Conservation (phyloP, 306 rosid species). For the Parietaria judaica region DNA sequence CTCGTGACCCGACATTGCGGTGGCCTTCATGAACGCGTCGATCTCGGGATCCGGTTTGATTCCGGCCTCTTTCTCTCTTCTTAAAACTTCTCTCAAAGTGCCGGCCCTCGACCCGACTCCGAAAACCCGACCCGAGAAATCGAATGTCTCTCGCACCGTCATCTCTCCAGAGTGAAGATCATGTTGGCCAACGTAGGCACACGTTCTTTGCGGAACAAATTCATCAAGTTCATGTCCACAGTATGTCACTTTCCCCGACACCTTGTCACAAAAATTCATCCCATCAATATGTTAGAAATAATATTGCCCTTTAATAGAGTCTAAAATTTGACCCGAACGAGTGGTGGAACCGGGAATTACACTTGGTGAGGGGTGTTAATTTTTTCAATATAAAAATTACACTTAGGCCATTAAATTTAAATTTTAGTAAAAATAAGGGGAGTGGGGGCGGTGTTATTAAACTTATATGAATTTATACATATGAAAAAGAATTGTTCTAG, state of each 20-base stretch:
- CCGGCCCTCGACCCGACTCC: conserved; percentile 78
- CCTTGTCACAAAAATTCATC: conserved; percentile 20
- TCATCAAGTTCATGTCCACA: conserved; percentile 69
- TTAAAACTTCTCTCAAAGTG: conserved; percentile 48
- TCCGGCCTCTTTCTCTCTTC: conserved; percentile 69
- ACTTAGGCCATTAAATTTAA: too few species aligned
- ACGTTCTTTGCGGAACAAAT: conserved; percentile 67
- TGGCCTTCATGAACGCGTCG: conserved; percentile 81
- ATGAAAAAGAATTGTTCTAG: too few species aligned
- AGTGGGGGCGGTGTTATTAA: too few species aligned
- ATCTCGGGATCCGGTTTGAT: conserved; percentile 68
- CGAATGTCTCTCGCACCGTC: conserved; percentile 87
- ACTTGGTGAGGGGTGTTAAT: too few species aligned
- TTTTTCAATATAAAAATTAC: too few species aligned
- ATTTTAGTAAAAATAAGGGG: too few species aligned
- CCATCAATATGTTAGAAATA: too few species aligned
- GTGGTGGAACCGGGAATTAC: too few species aligned
- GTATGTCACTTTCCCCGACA: conserved; percentile 56
- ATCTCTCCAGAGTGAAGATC: conserved; percentile 74
- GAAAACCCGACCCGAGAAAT: conserved; percentile 69
- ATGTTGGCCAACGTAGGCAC: conserved; percentile 71
- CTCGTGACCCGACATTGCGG: conserved; percentile 43
- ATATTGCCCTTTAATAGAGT: too few species aligned
- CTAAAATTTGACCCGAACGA: too few species aligned
- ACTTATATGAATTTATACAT: too few species aligned